These are phyloP conservation scores for Ceratobasidium sp. DNA, from an alignment of 1,284 basidiomycete genomes.

Conservation along the genomic window DNA sequence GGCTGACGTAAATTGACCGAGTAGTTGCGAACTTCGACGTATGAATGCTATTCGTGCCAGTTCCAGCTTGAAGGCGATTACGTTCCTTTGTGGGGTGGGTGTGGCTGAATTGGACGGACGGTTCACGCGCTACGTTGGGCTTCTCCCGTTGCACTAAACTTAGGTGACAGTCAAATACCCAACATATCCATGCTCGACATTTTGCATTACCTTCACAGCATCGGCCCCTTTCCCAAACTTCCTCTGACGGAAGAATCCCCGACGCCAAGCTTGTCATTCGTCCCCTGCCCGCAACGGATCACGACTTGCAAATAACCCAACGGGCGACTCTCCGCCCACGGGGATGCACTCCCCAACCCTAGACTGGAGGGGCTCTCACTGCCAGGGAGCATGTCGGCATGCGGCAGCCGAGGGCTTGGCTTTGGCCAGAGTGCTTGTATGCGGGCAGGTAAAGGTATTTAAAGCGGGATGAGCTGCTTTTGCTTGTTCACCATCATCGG, in stretches of 20 bases:
- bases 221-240: slow-evolving; percentile 2
- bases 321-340: background rate
- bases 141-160: background rate
- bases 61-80: background rate
- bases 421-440: slow-evolving; percentile 1
- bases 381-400: slow-evolving; percentile 20
- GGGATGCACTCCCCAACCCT: background rate
- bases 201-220: background rate
- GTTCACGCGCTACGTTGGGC: background rate
- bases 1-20: background rate
- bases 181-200: slow-evolving; percentile 11
- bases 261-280: background rate
- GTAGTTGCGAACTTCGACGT: background rate
- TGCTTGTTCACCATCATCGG: slow-evolving; percentile 17
- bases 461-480: slow-evolving; percentile 8
- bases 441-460: background rate
- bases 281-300: slow-evolving; percentile 1
- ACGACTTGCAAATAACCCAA: background rate
- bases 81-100: slow-evolving; percentile 7
- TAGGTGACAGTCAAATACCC: background rate
- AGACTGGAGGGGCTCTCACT: slow-evolving; percentile 15
- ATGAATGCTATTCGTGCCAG: background rate
- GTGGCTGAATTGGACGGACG: background rate
- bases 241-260: slow-evolving; percentile 13
- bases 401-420: background rate